Percentiles rank a stretch among this genome's conserved stretches.
Conservation (phyloP, 306 rosid species). For the Ammopiptanthus mongolicus region DNA sequence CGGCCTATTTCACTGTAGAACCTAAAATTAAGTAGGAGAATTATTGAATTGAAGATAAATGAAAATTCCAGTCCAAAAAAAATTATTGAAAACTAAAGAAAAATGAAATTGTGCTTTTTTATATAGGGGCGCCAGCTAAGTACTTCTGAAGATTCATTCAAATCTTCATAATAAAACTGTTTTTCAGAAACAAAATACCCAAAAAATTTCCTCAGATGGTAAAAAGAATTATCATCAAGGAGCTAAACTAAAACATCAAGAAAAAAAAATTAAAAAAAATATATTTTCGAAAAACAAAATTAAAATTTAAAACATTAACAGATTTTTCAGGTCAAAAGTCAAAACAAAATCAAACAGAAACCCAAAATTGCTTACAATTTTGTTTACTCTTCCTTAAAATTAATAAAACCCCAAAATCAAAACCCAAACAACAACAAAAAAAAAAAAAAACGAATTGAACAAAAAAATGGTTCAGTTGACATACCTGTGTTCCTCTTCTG, state of each 20-base stretch:
- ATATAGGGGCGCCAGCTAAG: neutral
- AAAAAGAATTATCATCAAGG: neutral
- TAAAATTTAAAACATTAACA: no score
- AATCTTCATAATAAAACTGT: neutral
- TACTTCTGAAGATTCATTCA: neutral
- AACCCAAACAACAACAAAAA: neutral
- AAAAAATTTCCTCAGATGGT: neutral
- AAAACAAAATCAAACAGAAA: neutral
- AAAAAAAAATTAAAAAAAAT: no score
- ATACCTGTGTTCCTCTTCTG: slow-evolving; percentile 84
- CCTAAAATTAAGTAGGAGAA: neutral
- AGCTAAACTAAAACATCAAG: no score
- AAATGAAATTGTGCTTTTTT: neutral
- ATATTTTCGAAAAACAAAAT: no score
- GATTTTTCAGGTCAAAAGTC: neutral
- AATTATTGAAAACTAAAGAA: neutral
- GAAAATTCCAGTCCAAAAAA: neutral
- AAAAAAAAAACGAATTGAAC: neutral
- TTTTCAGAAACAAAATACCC: neutral
- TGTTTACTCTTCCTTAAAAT: neutral
- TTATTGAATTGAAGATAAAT: neutral
- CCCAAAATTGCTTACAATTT: neutral
- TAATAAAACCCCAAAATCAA: neutral
- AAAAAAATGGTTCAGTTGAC: neutral
- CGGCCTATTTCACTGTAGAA: neutral